These are phyloP conservation scores for Cryptococcus neoformans DNA, from an alignment of 1,284 basidiomycete species.

Conservation along the genomic window DNA sequence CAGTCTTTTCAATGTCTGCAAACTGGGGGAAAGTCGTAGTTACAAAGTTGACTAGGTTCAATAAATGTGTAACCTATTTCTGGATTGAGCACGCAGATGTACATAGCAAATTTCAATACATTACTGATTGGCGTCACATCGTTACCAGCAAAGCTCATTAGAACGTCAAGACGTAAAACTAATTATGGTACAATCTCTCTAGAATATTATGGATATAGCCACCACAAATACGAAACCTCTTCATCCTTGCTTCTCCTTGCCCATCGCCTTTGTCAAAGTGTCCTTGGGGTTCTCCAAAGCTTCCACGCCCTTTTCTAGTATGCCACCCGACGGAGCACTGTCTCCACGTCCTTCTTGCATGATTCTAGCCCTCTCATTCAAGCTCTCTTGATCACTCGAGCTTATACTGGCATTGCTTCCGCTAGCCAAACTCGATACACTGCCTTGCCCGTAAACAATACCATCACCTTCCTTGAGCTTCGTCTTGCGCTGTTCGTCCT, in stretches of 20 bases:
- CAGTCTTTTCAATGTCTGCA: constrained; percentile 56
- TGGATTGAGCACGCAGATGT: too few relatives aligned
- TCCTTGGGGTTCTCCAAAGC: constrained; percentile 19
- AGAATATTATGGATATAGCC: too few relatives aligned
- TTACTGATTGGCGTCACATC: background rate
- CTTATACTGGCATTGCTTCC: constrained; percentile 24
- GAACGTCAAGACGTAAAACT: too few relatives aligned
- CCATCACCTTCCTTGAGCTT: constrained; percentile 32
- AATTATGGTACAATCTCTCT: too few relatives aligned
- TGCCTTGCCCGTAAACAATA: constrained; percentile 29
- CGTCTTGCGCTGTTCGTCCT: constrained; percentile 33
- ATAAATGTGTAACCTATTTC: too few relatives aligned
- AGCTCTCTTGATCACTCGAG: constrained; percentile 29
- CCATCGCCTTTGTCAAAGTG: background rate
- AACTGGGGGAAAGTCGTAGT: constrained; percentile 56
- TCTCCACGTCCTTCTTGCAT: constrained; percentile 5
- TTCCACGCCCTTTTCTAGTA: constrained; percentile 14
- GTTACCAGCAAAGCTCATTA: background rate
- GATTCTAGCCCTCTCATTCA: constrained; percentile 22
- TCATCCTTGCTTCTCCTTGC: too few relatives aligned
- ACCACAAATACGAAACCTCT: too few relatives aligned
- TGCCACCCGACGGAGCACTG: background rate
- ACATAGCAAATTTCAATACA: too few relatives aligned
- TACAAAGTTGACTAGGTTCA: constrained; percentile 6
- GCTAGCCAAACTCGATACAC: constrained; percentile 16